These are phyloP conservation scores for Coccomyxa sp. DNA, from an alignment of 139 green algal species.

Conservation along the genomic window DNA sequence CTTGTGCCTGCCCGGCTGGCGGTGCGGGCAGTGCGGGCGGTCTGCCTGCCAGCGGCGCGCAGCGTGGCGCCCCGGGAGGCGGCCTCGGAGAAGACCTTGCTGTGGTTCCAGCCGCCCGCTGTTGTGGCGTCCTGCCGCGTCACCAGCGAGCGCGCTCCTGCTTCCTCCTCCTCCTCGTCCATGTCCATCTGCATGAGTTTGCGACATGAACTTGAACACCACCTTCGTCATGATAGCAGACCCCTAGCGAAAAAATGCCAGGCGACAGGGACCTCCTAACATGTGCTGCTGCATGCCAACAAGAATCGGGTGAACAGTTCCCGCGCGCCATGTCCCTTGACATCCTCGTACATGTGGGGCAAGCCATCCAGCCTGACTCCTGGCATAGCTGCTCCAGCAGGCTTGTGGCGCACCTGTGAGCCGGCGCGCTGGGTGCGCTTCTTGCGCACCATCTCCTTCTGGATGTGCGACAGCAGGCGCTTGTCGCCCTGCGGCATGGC, in stretches of 20 bases:
- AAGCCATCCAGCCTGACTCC: too few species aligned
- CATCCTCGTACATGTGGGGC: too few species aligned
- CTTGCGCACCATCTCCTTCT: conserved; percentile 62
- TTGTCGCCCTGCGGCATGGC: conserved; percentile 69
- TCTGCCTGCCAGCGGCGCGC: too few species aligned
- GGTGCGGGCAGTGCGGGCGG: background rate
- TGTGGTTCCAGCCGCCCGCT: conserved; percentile 80
- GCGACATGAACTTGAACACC: too few species aligned
- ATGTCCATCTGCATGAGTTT: conserved; percentile 39
- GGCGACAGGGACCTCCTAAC: too few species aligned
- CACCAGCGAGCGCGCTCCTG: conserved; percentile 42
- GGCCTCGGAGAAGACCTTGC: conserved; percentile 76
- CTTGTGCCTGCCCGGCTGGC: background rate
- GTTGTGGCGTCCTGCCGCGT: conserved; percentile 43
- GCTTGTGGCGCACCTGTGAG: too few species aligned
- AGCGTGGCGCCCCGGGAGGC: conserved; percentile 7
- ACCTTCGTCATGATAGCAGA: too few species aligned
- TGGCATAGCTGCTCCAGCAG: too few species aligned
- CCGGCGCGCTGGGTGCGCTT: conserved; percentile 12
- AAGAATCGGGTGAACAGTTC: too few species aligned
- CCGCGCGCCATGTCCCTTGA: too few species aligned
- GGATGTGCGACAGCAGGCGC: conserved; percentile 86
- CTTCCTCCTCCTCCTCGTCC: conserved; percentile 18
- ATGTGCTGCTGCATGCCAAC: too few species aligned
- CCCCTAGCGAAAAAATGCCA: too few species aligned